Percentiles rank a stretch among this genome's conserved stretches.
phyloP scores from a whole-genome alignment of 805 yeast species.

The Zygosaccharomyces bisporus region DNA sequence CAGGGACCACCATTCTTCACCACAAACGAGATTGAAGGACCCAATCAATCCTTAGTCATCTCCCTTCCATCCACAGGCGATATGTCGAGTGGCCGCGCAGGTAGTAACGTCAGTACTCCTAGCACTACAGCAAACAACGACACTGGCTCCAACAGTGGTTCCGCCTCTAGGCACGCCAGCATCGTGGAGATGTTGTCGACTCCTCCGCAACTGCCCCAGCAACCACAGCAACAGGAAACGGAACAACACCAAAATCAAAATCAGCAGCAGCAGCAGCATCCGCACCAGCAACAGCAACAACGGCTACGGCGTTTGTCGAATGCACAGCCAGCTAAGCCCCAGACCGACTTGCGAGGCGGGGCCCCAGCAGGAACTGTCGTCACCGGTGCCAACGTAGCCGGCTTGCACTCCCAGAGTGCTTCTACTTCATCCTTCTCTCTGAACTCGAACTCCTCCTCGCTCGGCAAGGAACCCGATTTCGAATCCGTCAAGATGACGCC shows the following conservation, averaged over 20 bases:
- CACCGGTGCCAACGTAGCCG: constrained; percentile 1
- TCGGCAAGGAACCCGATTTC: constrained; percentile 4
- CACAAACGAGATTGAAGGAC: not conserved
- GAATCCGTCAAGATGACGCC: constrained; percentile 17
- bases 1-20: not conserved
- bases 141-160: constrained; percentile 11
- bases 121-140: constrained; percentile 5
- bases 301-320: constrained; percentile 6
- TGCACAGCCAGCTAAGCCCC: constrained; percentile 7
- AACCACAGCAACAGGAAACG: constrained; percentile 39
- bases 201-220: constrained; percentile 60
- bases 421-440: constrained; percentile 52
- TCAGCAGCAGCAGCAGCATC: constrained; percentile 15
- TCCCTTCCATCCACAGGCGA: not conserved
- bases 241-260: constrained; percentile 32
- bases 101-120: constrained; percentile 4
- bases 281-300: constrained; percentile 8
- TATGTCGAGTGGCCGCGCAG: constrained; percentile 5
- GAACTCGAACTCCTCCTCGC: constrained; percentile 28
- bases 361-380: not conserved
- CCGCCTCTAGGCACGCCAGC: constrained; percentile 52
- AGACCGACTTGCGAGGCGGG: constrained; percentile 7
- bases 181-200: constrained; percentile 72
- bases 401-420: constrained; percentile 52
- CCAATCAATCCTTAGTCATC: no score